Evolutionary conservation across 2,329 filamentous ascomycete genomes (phyloP), one percentile per base, ranked within the genome.

Genomic region (Annulohypoxylon truncatum): DNA sequence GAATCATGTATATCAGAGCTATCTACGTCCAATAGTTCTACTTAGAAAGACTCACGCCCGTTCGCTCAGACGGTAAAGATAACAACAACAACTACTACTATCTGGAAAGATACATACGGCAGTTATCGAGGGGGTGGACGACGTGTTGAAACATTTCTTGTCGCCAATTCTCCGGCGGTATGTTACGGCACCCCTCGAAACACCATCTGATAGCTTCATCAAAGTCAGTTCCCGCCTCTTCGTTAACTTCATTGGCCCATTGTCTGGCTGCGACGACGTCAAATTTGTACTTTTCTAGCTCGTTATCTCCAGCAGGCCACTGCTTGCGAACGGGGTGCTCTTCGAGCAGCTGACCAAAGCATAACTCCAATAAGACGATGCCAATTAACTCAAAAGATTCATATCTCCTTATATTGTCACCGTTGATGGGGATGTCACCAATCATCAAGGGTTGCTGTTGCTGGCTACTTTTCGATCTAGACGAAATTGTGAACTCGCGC

Each of bases 331-430:
- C 53, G 8, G 53, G 51, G 5, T 69, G 68, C 1, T 53, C 55
- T 20, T 56, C 61, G 3, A 71, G 51, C 2, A 48, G 20, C 5
- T 53, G n/a, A 3, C 71, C 64, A 22, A 73, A 75, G 54, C 72
- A 73, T 0, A 74, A 64, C 51, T 75, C 69, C 1, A 74, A 35
- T 9, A 75, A 68, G 7, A 73, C 33, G 2, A 74, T 70, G 1
- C 70, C 70, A 1, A 74, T 55, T 7, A 46, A 28, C 18, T 67
- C 67, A 2, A 72, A 46, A 1, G 62, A 63, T 5, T 52, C 24
- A 31, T 2, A 33, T 12, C 40, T 28, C 7, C 10, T 13, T 12
- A 50, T 6, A 1, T 8, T 20, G 1, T 10, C 22, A 2, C 50
- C 20, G 3, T 48, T 29, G 0, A 6, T 29, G 15, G 4, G 18